A percentile compares a stretch with the other conserved stretches of the same genome.
phyloP scores from a whole-genome alignment of 2,329 filamentous ascomycete species.

The Colletotrichum lupini region DNA sequence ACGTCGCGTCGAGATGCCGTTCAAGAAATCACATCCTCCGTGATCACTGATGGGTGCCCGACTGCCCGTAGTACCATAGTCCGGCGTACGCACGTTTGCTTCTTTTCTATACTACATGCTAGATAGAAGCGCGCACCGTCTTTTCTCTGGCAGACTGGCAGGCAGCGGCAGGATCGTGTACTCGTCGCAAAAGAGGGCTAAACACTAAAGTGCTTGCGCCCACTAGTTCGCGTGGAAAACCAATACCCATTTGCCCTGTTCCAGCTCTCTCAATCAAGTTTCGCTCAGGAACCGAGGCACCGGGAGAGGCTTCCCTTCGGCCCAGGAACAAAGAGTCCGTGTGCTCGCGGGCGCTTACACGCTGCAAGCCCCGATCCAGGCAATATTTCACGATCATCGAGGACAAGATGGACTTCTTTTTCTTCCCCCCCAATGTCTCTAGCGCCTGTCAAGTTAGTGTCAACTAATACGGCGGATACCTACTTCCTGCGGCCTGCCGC shows the following conservation, averaged over 20 bases:
- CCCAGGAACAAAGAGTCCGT: conserved; percentile 23
- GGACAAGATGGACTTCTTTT: not conserved
- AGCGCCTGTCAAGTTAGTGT: not conserved
- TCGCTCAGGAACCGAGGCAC: conserved; percentile 2
- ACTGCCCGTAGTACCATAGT: too few species aligned
- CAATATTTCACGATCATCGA: conserved; percentile 13
- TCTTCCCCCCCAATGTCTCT: not conserved
- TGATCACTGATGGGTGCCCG: not conserved
- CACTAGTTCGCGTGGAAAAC: not conserved
- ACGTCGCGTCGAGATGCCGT: not conserved
- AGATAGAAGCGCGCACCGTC: not conserved
- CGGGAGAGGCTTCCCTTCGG: not conserved
- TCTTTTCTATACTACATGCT: not conserved
- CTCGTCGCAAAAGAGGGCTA: not conserved
- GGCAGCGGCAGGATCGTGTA: not conserved
- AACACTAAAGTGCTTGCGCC: conserved; percentile 12
- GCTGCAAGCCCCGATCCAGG: conserved; percentile 7
- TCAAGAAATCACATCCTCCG: not conserved
- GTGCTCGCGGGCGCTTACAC: not conserved
- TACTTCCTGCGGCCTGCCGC: not conserved
- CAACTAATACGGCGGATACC: too few species aligned
- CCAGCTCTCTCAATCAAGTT: too few species aligned
- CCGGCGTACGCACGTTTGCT: not conserved
- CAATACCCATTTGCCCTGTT: not conserved
- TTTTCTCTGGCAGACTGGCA: not conserved